Conservation (phyloP, 2,329 filamentous ascomycete species). For the Hansfordia pulvinata region DNA sequence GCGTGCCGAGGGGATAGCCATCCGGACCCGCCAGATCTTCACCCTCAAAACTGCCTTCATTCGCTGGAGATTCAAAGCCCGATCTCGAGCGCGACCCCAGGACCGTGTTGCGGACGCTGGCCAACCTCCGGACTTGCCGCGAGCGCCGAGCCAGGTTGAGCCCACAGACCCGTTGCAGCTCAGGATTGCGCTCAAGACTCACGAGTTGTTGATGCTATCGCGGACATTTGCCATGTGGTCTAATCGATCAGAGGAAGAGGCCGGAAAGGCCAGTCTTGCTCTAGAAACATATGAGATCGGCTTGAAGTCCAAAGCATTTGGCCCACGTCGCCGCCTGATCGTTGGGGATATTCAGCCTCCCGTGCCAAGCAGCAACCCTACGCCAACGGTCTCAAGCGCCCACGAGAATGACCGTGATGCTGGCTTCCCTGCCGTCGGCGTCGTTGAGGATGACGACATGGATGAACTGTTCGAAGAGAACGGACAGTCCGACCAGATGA, state of each 20-base stretch:
- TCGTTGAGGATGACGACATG: no score
- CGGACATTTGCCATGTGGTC: conserved; percentile 1
- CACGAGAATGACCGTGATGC: no score
- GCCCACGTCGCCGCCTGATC: no score
- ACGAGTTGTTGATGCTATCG: conserved; percentile 1
- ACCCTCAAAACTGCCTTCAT: background rate
- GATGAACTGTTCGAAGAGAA: no score
- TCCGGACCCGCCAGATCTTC: background rate
- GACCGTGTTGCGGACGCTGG: no score
- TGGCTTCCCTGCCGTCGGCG: no score
- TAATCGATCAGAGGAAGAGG: background rate
- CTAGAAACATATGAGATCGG: background rate
- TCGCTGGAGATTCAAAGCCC: conserved; percentile 1
- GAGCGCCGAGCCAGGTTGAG: background rate
- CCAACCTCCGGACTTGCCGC: no score
- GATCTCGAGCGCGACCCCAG: background rate
- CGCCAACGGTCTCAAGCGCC: no score
- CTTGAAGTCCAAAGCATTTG: no score
- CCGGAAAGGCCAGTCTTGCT: background rate
- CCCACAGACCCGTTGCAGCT: background rate
- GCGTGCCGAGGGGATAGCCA: background rate
- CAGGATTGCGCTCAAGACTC: background rate
- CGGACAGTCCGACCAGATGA: no score
- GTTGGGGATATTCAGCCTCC: no score
- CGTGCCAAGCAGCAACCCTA: no score